Conservation (phyloP, 148 eudicot genomes). For the Cornus controversa region DNA sequence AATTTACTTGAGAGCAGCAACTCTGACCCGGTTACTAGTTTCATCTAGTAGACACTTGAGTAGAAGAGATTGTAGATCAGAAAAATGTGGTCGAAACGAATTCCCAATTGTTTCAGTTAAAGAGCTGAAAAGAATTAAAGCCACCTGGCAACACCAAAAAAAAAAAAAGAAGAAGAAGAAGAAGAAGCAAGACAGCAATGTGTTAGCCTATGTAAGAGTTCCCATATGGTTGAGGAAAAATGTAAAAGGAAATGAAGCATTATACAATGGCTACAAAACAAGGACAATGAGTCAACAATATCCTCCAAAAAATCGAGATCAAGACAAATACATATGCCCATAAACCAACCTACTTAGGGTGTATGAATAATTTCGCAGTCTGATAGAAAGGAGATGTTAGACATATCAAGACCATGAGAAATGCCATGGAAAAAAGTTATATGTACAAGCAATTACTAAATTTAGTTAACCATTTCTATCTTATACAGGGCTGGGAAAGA, state of each 20-base stretch:
- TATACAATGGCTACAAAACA: not conserved
- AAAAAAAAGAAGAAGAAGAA: not conserved
- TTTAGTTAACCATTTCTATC: not conserved
- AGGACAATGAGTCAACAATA: not conserved
- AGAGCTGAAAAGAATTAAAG: conserved; percentile 91
- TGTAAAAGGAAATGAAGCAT: not conserved
- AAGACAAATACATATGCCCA: not conserved
- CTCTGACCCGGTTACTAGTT: conserved; percentile 85
- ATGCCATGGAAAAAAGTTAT: not conserved
- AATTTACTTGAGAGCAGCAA: conserved; percentile 91
- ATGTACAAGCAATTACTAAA: not conserved
- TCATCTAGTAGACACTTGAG: conserved; percentile 89
- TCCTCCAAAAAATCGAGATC: not conserved
- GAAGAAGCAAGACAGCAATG: conserved; percentile 1
- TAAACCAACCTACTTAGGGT: not conserved
- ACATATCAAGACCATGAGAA: not conserved
- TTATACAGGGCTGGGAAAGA: no score
- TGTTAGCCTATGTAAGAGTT: conserved; percentile 15
- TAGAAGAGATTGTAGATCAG: conserved; percentile 75
- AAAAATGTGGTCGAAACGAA: conserved; percentile 79
- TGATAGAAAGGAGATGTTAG: no score
- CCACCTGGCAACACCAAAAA: conserved; percentile 55
- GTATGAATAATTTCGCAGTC: no score
- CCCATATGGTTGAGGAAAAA: conserved; percentile 1
- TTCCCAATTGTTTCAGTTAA: conserved; percentile 93